These are phyloP conservation scores for Musa schizocarpa DNA, from an alignment of 176 grass and related monocot species.

Conservation along the genomic window DNA sequence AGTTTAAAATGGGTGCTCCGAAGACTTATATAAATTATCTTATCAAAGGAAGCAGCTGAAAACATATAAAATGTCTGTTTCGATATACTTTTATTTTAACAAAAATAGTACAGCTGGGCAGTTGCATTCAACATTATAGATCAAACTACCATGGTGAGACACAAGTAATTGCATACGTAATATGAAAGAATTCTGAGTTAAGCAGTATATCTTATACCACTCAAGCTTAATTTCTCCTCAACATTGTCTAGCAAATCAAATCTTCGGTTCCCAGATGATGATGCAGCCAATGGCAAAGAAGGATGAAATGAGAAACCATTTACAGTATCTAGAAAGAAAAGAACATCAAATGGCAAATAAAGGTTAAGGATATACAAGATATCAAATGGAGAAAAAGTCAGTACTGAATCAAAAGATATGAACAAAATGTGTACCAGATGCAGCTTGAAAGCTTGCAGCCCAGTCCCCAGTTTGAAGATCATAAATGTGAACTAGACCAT, in stretches of 20 bases:
- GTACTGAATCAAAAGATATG: background rate
- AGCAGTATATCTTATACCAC: slow-evolving; percentile 21
- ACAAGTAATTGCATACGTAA: too few species aligned
- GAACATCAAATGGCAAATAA: background rate
- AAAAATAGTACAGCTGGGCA: too few species aligned
- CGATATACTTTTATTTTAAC: too few species aligned
- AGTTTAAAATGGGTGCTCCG: too few species aligned
- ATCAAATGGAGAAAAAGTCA: slow-evolving; percentile 7
- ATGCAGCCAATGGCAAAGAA: slow-evolving; percentile 56
- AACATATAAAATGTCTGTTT: too few species aligned
- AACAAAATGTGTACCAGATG: slow-evolving; percentile 46
- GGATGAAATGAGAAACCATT: slow-evolving; percentile 84
- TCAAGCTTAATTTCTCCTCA: slow-evolving; percentile 42
- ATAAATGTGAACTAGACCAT: slow-evolving; percentile 87
- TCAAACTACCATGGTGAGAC: too few species aligned
- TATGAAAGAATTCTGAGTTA: too few species aligned
- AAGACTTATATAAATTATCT: too few species aligned
- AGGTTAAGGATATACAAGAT: background rate
- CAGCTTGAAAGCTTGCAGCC: slow-evolving; percentile 75
- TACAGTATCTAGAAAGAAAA: slow-evolving; percentile 63
- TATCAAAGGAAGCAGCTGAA: too few species aligned
- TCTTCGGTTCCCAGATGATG: slow-evolving; percentile 84
- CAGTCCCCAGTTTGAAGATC: slow-evolving; percentile 82
- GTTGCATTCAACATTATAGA: too few species aligned
- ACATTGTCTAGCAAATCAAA: slow-evolving; percentile 45